Evolutionary conservation across 2,329 filamentous ascomycete species (phyloP).

Genomic region (Drechslerella coelobrocha): DNA sequence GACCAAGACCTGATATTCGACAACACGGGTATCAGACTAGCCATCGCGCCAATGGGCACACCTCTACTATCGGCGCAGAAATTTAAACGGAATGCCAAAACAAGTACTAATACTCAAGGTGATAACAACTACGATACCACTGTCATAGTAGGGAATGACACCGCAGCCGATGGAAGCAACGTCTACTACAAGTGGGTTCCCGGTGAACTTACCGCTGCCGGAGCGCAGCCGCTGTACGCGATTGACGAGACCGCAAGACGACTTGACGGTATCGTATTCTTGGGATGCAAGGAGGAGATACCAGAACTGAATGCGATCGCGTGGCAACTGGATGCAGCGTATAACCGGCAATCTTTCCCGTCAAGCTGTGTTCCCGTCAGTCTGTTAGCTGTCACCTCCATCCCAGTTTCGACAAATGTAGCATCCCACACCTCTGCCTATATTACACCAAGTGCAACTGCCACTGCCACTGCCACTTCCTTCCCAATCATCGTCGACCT

Average conservation of each 20-base stretch:
- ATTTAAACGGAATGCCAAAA: background rate
- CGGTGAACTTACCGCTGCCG: background rate
- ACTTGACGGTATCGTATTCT: background rate
- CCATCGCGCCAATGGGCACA: slow-evolving; percentile 10
- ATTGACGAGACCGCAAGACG: background rate
- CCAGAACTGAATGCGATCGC: background rate
- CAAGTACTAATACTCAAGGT: background rate
- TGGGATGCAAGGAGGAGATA: slow-evolving; percentile 13
- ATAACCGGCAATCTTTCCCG: slow-evolving; percentile 4
- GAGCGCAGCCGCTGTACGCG: background rate
- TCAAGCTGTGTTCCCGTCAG: slow-evolving; percentile 9
- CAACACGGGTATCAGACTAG: slow-evolving; percentile 23
- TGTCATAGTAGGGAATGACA: slow-evolving; percentile 8
- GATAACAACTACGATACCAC: slow-evolving; percentile 14
- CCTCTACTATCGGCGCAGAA: background rate
- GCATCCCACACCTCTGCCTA: slow-evolving; percentile 14
- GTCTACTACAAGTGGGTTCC: slow-evolving; percentile 8
- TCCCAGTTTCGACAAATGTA: slow-evolving; percentile 4
- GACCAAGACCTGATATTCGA: slow-evolving; percentile 23
- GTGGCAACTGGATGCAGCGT: slow-evolving; percentile 25
- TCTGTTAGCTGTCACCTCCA: slow-evolving; percentile 4
- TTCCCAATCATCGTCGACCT: slow-evolving; percentile 33
- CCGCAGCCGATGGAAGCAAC: background rate
- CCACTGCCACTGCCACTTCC: slow-evolving; percentile 1
- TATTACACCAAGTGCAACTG: background rate